Conservation (phyloP, 805 yeast species). For the Lipomyces lipofer region DNA sequence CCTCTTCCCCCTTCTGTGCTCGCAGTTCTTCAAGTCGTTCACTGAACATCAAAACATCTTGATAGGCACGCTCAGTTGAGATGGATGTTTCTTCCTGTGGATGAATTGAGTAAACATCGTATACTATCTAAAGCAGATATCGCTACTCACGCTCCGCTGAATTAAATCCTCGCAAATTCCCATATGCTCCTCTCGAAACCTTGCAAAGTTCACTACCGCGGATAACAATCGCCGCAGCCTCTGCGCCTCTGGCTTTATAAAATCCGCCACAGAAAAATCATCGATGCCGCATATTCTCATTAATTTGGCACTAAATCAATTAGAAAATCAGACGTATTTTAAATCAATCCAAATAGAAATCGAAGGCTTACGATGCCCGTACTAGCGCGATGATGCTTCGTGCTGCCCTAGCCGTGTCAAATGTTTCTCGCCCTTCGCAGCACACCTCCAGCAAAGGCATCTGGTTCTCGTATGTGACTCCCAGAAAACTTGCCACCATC, state of each 20-base stretch:
- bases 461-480: slow-evolving; percentile 45
- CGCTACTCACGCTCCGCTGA: slow-evolving; percentile 45
- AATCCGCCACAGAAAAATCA: slow-evolving; percentile 74
- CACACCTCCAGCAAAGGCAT: slow-evolving; percentile 38
- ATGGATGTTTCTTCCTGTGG: slow-evolving; percentile 27
- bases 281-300: slow-evolving; percentile 59
- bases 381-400: slow-evolving; percentile 27
- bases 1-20: slow-evolving; percentile 33
- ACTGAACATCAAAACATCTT: slow-evolving; percentile 8
- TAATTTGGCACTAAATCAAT: slow-evolving; percentile 22
- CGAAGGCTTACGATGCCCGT: slow-evolving; percentile 17
- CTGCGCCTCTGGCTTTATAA: slow-evolving; percentile 72
- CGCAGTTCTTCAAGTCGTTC: slow-evolving; percentile 27
- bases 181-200: slow-evolving; percentile 77
- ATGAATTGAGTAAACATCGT: no score
- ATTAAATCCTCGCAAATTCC: slow-evolving; percentile 67
- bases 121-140: no score
- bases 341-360: neutral
- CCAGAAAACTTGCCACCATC: slow-evolving; percentile 60
- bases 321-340: neutral
- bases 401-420: slow-evolving; percentile 30
- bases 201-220: slow-evolving; percentile 81
- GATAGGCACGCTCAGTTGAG: slow-evolving; percentile 21
- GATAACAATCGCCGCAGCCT: slow-evolving; percentile 68
- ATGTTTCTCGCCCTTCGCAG: slow-evolving; percentile 36